Evolutionary conservation across 257 asterid species (phyloP).

Genomic region (Handroanthus guayacan): DNA sequence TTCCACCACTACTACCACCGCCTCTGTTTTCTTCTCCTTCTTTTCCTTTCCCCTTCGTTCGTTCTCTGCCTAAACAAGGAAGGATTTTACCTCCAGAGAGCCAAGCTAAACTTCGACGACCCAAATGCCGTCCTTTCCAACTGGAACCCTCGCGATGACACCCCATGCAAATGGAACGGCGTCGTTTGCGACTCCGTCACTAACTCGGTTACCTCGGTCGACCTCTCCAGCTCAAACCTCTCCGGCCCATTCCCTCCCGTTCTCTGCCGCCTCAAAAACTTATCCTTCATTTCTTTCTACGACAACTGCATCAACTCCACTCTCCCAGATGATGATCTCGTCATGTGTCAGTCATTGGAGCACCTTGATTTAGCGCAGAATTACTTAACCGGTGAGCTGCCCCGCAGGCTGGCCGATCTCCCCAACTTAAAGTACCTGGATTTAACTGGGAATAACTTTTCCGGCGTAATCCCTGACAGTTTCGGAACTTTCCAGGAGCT

Average conservation of each 20-base stretch:
- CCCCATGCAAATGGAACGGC: conserved; percentile 81
- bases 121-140: conserved; percentile 62
- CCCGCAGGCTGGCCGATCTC: conserved; percentile 55
- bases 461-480: conserved; percentile 72
- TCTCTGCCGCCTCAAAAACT: conserved; percentile 60
- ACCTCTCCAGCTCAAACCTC: conserved; percentile 70
- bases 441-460: conserved; percentile 81
- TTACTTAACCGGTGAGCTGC: conserved; percentile 68
- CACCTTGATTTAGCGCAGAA: conserved; percentile 84
- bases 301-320: conserved; percentile 74
- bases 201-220: conserved; percentile 58
- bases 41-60: conserved; percentile 36
- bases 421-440: conserved; percentile 69
- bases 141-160: conserved; percentile 59
- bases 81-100: conserved; percentile 57
- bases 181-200: conserved; percentile 57
- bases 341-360: conserved; percentile 54
- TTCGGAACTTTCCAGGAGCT: conserved; percentile 71
- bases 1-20: conserved; percentile 22
- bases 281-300: conserved; percentile 61
- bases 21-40: conserved; percentile 29
- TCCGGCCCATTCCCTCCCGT: conserved; percentile 77
- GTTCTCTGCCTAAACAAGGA: conserved; percentile 61
- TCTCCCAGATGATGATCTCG: conserved; percentile 46
- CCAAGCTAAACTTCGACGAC: conserved; percentile 70